Evolutionary conservation across 1,284 basidiomycete genomes (phyloP).

Genomic region (Singerocomus rubriflavus): DNA sequence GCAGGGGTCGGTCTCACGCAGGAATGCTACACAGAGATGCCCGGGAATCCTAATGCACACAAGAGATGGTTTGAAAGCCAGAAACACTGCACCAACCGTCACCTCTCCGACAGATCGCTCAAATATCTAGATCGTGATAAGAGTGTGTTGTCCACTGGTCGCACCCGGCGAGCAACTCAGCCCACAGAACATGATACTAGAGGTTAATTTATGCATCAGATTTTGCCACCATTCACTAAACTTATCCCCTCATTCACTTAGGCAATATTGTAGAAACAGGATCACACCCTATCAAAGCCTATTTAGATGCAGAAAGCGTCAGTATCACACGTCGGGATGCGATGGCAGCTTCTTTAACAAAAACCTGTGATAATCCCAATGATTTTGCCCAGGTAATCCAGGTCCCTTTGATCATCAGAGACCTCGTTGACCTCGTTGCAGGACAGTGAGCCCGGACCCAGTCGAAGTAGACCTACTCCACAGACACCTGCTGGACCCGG

Average conservation of each 20-base stretch:
- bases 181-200: background rate
- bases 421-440: slow-evolving; percentile 12
- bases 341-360: background rate
- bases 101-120: slow-evolving; percentile 11
- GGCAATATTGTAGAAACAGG: background rate
- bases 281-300: background rate
- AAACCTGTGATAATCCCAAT: background rate
- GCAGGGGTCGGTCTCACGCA: slow-evolving; percentile 15
- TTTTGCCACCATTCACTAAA: background rate
- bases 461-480: slow-evolving; percentile 1
- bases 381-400: slow-evolving; percentile 10
- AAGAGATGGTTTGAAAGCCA: slow-evolving; percentile 15
- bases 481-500: background rate
- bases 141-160: slow-evolving; percentile 13
- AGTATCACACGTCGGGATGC: background rate
- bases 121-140: slow-evolving; percentile 3
- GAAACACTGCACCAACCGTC: slow-evolving; percentile 9
- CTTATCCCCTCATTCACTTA: slow-evolving; percentile 1
- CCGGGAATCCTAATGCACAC: slow-evolving; percentile 6
- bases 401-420: background rate
- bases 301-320: background rate
- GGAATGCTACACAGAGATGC: slow-evolving; percentile 18
- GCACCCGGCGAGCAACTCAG: background rate
- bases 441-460: slow-evolving; percentile 10
- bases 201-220: slow-evolving; percentile 11